phyloP scores from a whole-genome alignment of 768 basidiomycete species.

The Leccinum disarticulatum region DNA sequence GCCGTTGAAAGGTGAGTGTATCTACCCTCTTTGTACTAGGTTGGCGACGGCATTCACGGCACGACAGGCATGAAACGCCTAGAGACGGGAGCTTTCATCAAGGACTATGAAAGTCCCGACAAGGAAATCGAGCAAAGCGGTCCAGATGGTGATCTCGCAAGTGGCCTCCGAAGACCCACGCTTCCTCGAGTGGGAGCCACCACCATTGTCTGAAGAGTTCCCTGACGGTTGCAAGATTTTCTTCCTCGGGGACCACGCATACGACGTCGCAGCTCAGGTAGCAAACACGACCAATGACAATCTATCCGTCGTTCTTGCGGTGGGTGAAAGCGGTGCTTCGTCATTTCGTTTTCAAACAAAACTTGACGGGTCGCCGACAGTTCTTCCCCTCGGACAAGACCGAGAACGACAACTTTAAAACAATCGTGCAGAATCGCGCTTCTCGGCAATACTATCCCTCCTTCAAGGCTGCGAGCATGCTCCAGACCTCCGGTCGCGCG shows the following conservation, averaged over 20 bases:
- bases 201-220: slow-evolving; percentile 84
- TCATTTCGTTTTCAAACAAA: not conserved
- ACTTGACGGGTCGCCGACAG: slow-evolving; percentile 37
- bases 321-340: slow-evolving; percentile 34
- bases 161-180: slow-evolving; percentile 90
- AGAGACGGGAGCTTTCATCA: slow-evolving; percentile 88
- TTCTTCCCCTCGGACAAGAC: slow-evolving; percentile 83
- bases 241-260: slow-evolving; percentile 93
- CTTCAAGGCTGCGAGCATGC: slow-evolving; percentile 70
- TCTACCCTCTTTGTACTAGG: not conserved
- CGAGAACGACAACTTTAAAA: slow-evolving; percentile 79
- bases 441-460: slow-evolving; percentile 72
- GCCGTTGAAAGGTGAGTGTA: slow-evolving; percentile 76
- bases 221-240: slow-evolving; percentile 90
- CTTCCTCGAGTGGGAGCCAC: slow-evolving; percentile 76
- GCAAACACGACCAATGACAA: slow-evolving; percentile 64
- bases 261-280: slow-evolving; percentile 94
- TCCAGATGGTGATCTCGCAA: slow-evolving; percentile 80
- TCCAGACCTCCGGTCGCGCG: slow-evolving; percentile 74
- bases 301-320: slow-evolving; percentile 86
- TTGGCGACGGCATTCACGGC: not conserved
- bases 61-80: slow-evolving; percentile 79
- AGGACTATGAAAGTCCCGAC: slow-evolving; percentile 85
- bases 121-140: slow-evolving; percentile 84
- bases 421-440: slow-evolving; percentile 51